A percentile compares a stretch with the other conserved stretches of the same genome.
Evolutionary conservation across 2,329 filamentous ascomycete species (phyloP).

Genomic region (Daldinia sp.): DNA sequence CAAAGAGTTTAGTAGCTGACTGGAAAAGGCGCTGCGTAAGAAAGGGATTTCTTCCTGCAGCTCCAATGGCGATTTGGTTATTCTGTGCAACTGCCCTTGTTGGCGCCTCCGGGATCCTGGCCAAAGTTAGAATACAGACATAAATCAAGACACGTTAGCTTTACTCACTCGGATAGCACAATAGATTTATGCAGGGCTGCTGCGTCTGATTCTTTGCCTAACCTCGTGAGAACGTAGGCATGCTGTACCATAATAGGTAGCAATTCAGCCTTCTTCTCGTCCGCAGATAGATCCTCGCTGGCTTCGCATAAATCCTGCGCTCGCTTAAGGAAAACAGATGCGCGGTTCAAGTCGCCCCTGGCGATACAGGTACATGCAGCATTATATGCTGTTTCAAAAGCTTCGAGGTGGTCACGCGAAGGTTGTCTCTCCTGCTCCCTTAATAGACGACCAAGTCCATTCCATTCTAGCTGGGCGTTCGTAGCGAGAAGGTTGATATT

Average conservation of each 20-base stretch:
- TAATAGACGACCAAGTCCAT: slow-evolving; percentile 65
- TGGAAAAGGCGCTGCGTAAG: slow-evolving; percentile 72
- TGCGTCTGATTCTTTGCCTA: slow-evolving; percentile 76
- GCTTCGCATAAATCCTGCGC: slow-evolving; percentile 78
- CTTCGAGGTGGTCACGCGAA: slow-evolving; percentile 72
- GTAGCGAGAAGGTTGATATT: slow-evolving; percentile 80
- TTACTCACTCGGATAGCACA: slow-evolving; percentile 69
- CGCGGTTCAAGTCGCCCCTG: slow-evolving; percentile 73
- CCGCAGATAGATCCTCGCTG: slow-evolving; percentile 77
- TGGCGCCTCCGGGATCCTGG: slow-evolving; percentile 74
- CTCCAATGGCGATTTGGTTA: slow-evolving; percentile 65
- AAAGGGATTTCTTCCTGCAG: slow-evolving; percentile 71
- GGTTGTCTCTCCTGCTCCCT: slow-evolving; percentile 67
- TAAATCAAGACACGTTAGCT: background rate
- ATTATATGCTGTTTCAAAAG: slow-evolving; percentile 87
- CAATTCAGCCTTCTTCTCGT: slow-evolving; percentile 80
- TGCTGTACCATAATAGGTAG: slow-evolving; percentile 82
- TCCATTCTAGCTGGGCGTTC: slow-evolving; percentile 79
- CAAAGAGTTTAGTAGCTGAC: slow-evolving; percentile 63
- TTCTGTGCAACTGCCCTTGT: slow-evolving; percentile 75
- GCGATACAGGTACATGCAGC: slow-evolving; percentile 80
- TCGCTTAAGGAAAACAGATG: slow-evolving; percentile 74
- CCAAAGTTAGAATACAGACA: slow-evolving; percentile 22
- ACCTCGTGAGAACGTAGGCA: slow-evolving; percentile 75
- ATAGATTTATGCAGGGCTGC: slow-evolving; percentile 72